Evolutionary conservation across 805 yeast species (phyloP).

Genomic region (Millerozyma acaciae): DNA sequence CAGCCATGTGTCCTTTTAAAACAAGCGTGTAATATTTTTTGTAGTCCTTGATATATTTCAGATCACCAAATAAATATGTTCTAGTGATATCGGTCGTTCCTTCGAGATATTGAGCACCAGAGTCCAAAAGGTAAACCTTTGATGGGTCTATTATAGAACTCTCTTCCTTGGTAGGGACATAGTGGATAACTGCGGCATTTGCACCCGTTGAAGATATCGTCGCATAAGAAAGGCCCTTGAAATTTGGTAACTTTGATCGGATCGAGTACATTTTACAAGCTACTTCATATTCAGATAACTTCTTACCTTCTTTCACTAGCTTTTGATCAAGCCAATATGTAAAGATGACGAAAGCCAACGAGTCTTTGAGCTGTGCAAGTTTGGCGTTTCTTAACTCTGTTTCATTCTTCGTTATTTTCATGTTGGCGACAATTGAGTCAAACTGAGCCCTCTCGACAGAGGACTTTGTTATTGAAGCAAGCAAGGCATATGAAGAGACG

Average conservation of each 20-base stretch:
- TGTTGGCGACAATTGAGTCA: constrained; percentile 34
- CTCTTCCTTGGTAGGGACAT: constrained; percentile 60
- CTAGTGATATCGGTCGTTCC: constrained; percentile 97
- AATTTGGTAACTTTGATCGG: constrained; percentile 51
- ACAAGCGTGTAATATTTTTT: constrained; percentile 79
- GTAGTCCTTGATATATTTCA: constrained; percentile 42
- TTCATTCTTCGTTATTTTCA: constrained; percentile 74
- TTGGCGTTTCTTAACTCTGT: constrained; percentile 70
- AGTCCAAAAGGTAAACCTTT: constrained; percentile 73
- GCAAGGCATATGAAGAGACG: constrained; percentile 29
- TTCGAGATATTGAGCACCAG: constrained; percentile 88
- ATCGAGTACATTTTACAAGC: constrained; percentile 55
- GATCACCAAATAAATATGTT: constrained; percentile 61
- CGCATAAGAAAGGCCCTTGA: constrained; percentile 67
- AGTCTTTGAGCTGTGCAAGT: constrained; percentile 79
- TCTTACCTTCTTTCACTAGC: constrained; percentile 35
- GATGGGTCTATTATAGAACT: constrained; percentile 60
- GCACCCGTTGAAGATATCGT: constrained; percentile 75
- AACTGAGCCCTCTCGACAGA: constrained; percentile 19
- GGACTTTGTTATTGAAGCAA: constrained; percentile 26
- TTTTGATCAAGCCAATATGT: constrained; percentile 77
- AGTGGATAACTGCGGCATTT: constrained; percentile 73
- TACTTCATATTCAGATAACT: constrained; percentile 62
- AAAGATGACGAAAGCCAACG: constrained; percentile 67
- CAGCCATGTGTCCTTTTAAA: constrained; percentile 84